Base-by-base conservation (phyloP, 768 basidiomycete genomes). In the Pluteus cervinus region DNA sequence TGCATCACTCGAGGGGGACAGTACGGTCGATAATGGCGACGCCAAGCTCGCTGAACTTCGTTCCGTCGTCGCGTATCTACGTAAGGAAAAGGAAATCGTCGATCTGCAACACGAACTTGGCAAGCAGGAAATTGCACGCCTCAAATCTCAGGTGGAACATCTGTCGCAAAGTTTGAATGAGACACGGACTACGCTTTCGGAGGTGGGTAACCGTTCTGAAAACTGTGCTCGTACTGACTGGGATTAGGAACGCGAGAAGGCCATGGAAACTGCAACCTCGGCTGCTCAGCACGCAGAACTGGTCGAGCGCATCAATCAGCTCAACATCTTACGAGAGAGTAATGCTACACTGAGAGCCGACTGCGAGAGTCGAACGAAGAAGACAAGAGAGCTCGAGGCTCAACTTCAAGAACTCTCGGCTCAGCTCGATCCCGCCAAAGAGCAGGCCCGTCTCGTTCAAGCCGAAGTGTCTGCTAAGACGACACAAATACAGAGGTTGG, bases 71-170 rank as follows among this genome's bases (percentile, higher is more conserved):
- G 71, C 79, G 2, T 92, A 86, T 57, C 64, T 93, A 23, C 75
- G 90, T 28, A 88, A 84, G 52, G 90, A 92, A 68, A 91, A 93
- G 61, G 88, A 92, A 54, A 89, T 93, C 36, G 82, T 87, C 30
- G 89, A 93, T 47, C 72, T 91, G 22, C 87, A 91, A 45, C 69
- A 89, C 17, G 86, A 91, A 49, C 74, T 92, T 33, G 73, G 80
- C 66, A 71, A 73, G 48, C 71, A 83, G 42, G 88, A 92, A 62
- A 86, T 73, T 46, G 60, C 75, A 7, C 75, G 88, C 4, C 56
- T 88, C 36, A 86, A 83, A 55, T 61, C 73, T 14, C 84, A 91
- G 52, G 72, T 86, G 18, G 87, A 90, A 5, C 80, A 85, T 49
- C 55, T 89, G 28, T 68, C 71, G 11, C 78, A 79, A 44, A 76